phyloP scores from a whole-genome alignment of 345 rosid species.

The Citrus cavaleriei region DNA sequence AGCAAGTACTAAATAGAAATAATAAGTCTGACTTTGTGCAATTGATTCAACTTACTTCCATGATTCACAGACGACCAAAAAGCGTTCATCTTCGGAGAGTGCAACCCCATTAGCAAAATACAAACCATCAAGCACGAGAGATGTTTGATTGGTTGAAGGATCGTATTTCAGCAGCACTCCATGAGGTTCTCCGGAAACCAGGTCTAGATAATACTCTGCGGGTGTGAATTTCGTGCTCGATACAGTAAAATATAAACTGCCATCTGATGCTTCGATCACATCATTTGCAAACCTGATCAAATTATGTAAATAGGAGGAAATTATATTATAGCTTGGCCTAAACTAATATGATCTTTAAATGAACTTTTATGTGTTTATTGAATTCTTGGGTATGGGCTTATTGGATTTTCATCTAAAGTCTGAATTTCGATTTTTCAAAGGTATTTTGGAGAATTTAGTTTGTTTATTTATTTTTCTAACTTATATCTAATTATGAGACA shows the following conservation, averaged over 20 bases:
- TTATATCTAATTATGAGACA: too few species aligned
- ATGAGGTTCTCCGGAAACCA: slow-evolving; percentile 48
- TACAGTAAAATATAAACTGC: slow-evolving; percentile 45
- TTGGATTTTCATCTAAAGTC: too few species aligned
- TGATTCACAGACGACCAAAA: slow-evolving; percentile 41
- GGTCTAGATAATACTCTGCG: slow-evolving; percentile 37
- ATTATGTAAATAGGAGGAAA: neutral
- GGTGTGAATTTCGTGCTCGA: slow-evolving; percentile 45
- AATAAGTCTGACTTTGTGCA: neutral
- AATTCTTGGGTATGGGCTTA: too few species aligned
- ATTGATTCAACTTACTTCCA: slow-evolving; percentile 31
- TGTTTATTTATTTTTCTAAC: too few species aligned
- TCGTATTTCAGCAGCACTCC: slow-evolving; percentile 56
- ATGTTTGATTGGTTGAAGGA: slow-evolving; percentile 30
- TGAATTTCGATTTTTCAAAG: too few species aligned
- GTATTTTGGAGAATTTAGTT: too few species aligned
- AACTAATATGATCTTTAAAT: too few species aligned
- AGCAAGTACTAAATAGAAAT: too few species aligned
- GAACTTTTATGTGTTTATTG: too few species aligned
- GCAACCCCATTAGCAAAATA: slow-evolving; percentile 50
- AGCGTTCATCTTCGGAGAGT: slow-evolving; percentile 37
- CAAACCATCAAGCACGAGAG: slow-evolving; percentile 31
- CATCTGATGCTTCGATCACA: slow-evolving; percentile 48
- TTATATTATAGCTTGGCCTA: too few species aligned
- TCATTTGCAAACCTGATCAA: slow-evolving; percentile 45